Evolutionary conservation across 208 protist species (phyloP).

Genomic region (Leishmania arabica): DNA sequence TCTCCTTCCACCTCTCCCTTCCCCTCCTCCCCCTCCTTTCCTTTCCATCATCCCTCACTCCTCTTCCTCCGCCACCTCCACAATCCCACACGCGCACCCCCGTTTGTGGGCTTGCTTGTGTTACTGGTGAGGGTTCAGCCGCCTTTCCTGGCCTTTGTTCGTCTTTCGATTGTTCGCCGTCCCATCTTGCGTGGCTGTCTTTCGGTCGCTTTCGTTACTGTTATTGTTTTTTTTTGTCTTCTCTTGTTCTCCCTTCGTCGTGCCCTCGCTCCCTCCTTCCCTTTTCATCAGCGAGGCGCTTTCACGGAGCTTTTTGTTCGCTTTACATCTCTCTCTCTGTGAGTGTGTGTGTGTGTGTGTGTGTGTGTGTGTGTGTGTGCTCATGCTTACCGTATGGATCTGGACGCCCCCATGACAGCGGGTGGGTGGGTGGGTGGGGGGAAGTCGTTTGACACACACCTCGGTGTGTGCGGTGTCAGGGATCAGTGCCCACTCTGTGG

Average conservation of each 20-base stretch:
- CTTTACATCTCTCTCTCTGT: too few relatives aligned
- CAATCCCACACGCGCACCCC: too few relatives aligned
- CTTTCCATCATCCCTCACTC: neutral
- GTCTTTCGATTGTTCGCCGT: too few relatives aligned
- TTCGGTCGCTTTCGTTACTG: neutral
- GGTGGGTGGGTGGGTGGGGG: neutral
- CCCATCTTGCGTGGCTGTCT: too few relatives aligned
- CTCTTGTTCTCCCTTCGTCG: neutral
- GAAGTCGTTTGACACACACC: neutral
- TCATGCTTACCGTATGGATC: too few relatives aligned
- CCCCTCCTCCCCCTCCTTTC: neutral
- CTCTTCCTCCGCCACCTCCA: neutral
- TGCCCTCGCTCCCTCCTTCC: too few relatives aligned
- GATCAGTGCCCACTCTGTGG: neutral
- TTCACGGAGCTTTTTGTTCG: too few relatives aligned
- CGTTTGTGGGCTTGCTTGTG: too few relatives aligned
- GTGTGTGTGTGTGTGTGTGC: too few relatives aligned
- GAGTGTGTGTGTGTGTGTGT: too few relatives aligned
- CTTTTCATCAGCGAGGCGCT: too few relatives aligned
- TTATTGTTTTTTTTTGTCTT: neutral
- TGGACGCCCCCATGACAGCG: neutral
- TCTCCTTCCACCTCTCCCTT: neutral
- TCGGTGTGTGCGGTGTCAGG: neutral
- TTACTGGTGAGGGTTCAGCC: neutral
- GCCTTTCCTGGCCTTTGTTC: neutral